Evolutionary conservation across 768 basidiomycete species (phyloP).

Genomic region (Dentipellis sp.): DNA sequence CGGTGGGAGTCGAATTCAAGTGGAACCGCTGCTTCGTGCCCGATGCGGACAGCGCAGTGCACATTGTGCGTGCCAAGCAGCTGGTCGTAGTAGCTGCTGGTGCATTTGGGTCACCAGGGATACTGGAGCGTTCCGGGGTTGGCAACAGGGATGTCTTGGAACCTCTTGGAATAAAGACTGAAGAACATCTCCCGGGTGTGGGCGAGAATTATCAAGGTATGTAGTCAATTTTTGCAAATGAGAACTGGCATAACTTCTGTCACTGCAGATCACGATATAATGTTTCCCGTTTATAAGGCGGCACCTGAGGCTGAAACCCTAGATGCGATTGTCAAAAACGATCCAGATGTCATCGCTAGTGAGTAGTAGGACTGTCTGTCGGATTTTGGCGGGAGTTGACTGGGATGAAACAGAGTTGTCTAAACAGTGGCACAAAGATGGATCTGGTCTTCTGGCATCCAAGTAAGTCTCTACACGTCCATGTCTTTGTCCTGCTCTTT

Average conservation of each 20-base stretch:
- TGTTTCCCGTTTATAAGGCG: constrained; percentile 15
- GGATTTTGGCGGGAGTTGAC: neutral
- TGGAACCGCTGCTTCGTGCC: constrained; percentile 20
- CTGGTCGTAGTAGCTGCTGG: constrained; percentile 32
- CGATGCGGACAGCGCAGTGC: constrained; percentile 1
- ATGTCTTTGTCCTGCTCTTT: too few relatives aligned
- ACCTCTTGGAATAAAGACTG: constrained; percentile 19
- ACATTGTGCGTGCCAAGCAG: constrained; percentile 21
- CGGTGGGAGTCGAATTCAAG: constrained; percentile 28
- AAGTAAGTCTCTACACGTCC: constrained; percentile 30
- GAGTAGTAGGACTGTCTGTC: neutral
- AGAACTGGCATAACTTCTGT: neutral
- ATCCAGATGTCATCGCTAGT: constrained; percentile 15
- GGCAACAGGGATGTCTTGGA: constrained; percentile 24
- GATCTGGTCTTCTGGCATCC: constrained; percentile 40
- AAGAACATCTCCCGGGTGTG: constrained; percentile 31
- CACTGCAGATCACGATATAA: constrained; percentile 11
- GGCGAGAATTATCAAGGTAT: constrained; percentile 33
- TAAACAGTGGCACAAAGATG: constrained; percentile 26
- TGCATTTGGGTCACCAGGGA: constrained; percentile 33
- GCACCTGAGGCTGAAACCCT: constrained; percentile 15
- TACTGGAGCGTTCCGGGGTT: constrained; percentile 47
- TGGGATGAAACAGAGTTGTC: constrained; percentile 20
- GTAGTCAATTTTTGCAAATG: neutral
- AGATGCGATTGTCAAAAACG: constrained; percentile 12